A percentile compares a stretch with the other conserved stretches of the same genome.
Conservation (phyloP, 805 yeast genomes). For the Suhomyces tanzawaensis region DNA sequence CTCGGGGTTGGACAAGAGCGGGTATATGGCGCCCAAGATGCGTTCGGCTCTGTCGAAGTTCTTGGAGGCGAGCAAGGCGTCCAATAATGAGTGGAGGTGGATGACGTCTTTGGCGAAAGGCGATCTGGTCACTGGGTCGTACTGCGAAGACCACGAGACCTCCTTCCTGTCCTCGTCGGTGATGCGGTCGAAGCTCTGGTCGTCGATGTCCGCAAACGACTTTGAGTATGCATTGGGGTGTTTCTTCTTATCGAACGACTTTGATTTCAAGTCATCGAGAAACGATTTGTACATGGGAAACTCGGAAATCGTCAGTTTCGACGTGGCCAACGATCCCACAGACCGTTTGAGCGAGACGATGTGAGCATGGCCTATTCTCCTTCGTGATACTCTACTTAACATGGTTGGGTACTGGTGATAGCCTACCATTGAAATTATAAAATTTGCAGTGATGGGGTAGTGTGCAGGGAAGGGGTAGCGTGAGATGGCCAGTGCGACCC, state of each 20-base stretch:
- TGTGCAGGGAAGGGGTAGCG: no score
- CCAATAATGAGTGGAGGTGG: conserved; percentile 73
- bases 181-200: conserved; percentile 7
- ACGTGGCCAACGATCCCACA: conserved; percentile 1
- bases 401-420: background rate
- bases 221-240: conserved; percentile 9
- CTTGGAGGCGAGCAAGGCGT: conserved; percentile 67
- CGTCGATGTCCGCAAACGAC: conserved; percentile 13
- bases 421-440: conserved; percentile 1
- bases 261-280: conserved; percentile 12
- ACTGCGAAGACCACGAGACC: conserved; percentile 39
- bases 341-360: background rate
- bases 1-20: conserved; percentile 37
- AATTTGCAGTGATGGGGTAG: conserved; percentile 3
- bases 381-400: background rate
- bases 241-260: conserved; percentile 8
- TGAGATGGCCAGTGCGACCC: no score
- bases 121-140: conserved; percentile 40
- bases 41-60: conserved; percentile 70
- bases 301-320: conserved; percentile 4
- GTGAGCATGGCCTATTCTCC: background rate
- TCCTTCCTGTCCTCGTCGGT: conserved; percentile 14
- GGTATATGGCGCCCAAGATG: conserved; percentile 60
- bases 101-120: conserved; percentile 55
- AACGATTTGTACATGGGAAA: conserved; percentile 13